Evolutionary conservation across 352 stramenopile genomes (phyloP).

Genomic region (Globisporangium mamillatum): DNA sequence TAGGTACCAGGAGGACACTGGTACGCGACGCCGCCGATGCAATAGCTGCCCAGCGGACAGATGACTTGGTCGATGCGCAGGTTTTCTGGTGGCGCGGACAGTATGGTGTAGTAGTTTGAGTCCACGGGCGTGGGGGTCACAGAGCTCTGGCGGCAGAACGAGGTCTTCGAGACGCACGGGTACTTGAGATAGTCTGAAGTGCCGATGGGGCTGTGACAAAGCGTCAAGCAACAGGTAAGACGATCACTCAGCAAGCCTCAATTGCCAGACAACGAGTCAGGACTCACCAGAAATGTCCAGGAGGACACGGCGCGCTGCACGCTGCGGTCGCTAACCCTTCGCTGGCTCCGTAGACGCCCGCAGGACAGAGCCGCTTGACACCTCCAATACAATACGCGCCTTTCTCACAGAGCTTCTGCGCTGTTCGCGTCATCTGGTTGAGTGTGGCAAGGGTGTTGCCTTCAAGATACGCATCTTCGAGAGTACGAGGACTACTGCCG

Average conservation of each 20-base stretch:
- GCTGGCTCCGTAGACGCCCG: conserved; percentile 41
- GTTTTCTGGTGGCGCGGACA: conserved; percentile 22
- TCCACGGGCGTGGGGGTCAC: conserved; percentile 30
- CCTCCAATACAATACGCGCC: conserved; percentile 55
- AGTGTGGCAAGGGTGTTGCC: conserved; percentile 24
- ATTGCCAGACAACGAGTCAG: not conserved
- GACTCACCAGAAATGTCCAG: conserved; percentile 62
- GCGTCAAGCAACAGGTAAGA: not conserved
- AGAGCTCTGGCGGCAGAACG: conserved; percentile 53
- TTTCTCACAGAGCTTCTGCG: conserved; percentile 48
- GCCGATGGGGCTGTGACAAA: conserved; percentile 34
- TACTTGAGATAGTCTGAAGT: conserved; percentile 32
- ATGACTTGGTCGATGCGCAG: conserved; percentile 46
- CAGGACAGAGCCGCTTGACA: conserved; percentile 48
- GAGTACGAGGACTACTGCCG: not conserved
- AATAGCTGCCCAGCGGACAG: conserved; percentile 63
- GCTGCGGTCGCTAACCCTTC: conserved; percentile 34
- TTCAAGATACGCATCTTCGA: conserved; percentile 46
- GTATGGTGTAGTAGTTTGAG: conserved; percentile 46
- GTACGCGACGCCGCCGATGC: conserved; percentile 43
- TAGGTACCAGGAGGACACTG: conserved; percentile 55
- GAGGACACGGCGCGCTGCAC: conserved; percentile 56
- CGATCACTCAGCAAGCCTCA: not conserved
- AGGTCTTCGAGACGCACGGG: conserved; percentile 32
- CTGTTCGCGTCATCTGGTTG: conserved; percentile 41